Evolutionary conservation across 176 grass and related monocot genomes (phyloP).

Genomic region (Dendrocalamus sinicus): DNA sequence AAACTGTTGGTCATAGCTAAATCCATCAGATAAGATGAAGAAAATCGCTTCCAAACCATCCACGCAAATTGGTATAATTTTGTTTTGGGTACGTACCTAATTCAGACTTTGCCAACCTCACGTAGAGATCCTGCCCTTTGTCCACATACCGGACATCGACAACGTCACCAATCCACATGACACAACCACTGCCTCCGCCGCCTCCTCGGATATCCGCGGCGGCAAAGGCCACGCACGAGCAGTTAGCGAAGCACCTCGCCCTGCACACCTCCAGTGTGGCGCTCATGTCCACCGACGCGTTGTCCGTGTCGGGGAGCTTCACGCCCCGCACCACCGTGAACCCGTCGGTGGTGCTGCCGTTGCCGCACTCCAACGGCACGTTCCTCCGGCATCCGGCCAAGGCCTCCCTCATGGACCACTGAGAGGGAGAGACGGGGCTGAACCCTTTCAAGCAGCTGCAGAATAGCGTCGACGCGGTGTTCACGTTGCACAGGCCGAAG

Average conservation of each 20-base stretch:
- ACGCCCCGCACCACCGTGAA: slow-evolving; percentile 44
- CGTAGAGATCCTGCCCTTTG: slow-evolving; percentile 38
- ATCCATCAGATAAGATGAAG: neutral
- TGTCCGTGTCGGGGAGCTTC: slow-evolving; percentile 65
- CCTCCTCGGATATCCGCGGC: slow-evolving; percentile 39
- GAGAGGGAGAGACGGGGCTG: slow-evolving; percentile 27
- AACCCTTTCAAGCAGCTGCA: slow-evolving; percentile 60
- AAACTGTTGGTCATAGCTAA: neutral
- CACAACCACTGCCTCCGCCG: slow-evolving; percentile 30
- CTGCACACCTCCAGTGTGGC: slow-evolving; percentile 44
- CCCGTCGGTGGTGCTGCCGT: slow-evolving; percentile 38
- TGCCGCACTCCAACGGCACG: slow-evolving; percentile 42
- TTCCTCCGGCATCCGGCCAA: slow-evolving; percentile 50
- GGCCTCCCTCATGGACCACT: slow-evolving; percentile 58
- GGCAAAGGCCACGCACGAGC: slow-evolving; percentile 64
- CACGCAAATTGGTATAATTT: neutral
- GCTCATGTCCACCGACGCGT: slow-evolving; percentile 24
- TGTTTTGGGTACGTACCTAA: slow-evolving; percentile 14
- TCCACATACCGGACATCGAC: slow-evolving; percentile 46
- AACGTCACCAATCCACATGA: slow-evolving; percentile 29
- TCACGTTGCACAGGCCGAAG: slow-evolving; percentile 56
- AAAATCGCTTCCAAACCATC: neutral
- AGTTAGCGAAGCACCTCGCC: slow-evolving; percentile 53
- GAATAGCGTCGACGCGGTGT: slow-evolving; percentile 44
- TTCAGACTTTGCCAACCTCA: slow-evolving; percentile 46